Conservation (phyloP, 805 yeast genomes). For the Candida insectorum region DNA sequence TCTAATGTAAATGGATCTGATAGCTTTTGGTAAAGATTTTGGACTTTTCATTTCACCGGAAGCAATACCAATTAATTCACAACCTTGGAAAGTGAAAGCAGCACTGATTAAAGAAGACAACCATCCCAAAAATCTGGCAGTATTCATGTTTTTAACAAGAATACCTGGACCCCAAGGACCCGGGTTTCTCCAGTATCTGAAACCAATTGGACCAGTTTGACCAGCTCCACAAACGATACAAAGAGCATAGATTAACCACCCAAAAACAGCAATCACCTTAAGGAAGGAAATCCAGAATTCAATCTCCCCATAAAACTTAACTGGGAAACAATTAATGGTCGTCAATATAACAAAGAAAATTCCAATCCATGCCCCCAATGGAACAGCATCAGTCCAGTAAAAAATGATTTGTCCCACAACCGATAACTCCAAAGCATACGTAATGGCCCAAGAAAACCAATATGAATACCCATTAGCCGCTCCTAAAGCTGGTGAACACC, state of each 20-base stretch:
- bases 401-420: conserved; percentile 64
- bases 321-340: conserved; percentile 59
- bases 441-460: conserved; percentile 77
- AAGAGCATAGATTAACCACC: conserved; percentile 64
- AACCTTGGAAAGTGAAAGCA: conserved; percentile 80
- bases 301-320: conserved; percentile 66
- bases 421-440: conserved; percentile 71
- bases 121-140: conserved; percentile 68
- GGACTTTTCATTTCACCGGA: conserved; percentile 76
- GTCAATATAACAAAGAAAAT: conserved; percentile 61
- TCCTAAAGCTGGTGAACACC: conserved; percentile 68
- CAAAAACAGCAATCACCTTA: conserved; percentile 66
- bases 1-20: conserved; percentile 64
- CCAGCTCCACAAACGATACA: conserved; percentile 79
- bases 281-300: conserved; percentile 72
- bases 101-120: conserved; percentile 66
- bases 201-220: conserved; percentile 65
- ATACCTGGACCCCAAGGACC: conserved; percentile 74
- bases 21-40: conserved; percentile 68
- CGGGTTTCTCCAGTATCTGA: conserved; percentile 78
- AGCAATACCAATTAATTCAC: conserved; percentile 70
- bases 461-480: conserved; percentile 71
- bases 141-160: conserved; percentile 34
- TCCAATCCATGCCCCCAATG: conserved; percentile 68
- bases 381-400: conserved; percentile 69